Conservation (phyloP, 1,139 yeast species). For the Taiozyma sp. region DNA sequence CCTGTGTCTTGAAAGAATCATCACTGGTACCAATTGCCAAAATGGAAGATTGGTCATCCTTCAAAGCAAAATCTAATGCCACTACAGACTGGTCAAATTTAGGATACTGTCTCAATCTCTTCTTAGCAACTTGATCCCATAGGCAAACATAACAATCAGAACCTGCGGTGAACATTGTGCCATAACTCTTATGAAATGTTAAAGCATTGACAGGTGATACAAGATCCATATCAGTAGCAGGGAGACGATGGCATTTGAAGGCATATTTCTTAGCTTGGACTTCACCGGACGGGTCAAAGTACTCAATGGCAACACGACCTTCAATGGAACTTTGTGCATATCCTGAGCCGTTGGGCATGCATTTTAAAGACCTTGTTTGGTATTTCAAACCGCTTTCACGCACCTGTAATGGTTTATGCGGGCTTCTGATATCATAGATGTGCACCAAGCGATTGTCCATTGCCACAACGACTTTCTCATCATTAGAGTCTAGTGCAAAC, state of each 20-base stretch:
- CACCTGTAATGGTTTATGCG: constrained; percentile 40
- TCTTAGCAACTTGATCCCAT: constrained; percentile 70
- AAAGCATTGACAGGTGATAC: constrained; percentile 78
- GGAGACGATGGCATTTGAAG: constrained; percentile 72
- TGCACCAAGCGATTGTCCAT: constrained; percentile 51
- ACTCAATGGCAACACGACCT: constrained; percentile 83
- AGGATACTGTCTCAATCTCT: constrained; percentile 56
- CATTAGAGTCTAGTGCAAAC: constrained; percentile 57
- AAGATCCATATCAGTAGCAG: constrained; percentile 44
- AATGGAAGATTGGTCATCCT: constrained; percentile 24
- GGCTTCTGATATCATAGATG: constrained; percentile 52
- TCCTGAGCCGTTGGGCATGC: constrained; percentile 58
- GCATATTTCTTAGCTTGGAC: constrained; percentile 58
- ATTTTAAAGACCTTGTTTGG: constrained; percentile 59
- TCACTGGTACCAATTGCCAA: constrained; percentile 65
- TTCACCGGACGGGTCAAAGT: constrained; percentile 48
- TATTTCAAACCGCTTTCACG: constrained; percentile 72
- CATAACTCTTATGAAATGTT: constrained; percentile 43
- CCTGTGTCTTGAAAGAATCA: constrained; percentile 42
- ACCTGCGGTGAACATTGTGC: constrained; percentile 69
- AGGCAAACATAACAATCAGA: constrained; percentile 72
- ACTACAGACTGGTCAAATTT: constrained; percentile 48
- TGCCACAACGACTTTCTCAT: constrained; percentile 48
- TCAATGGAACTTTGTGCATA: constrained; percentile 81
- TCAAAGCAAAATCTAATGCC: constrained; percentile 38